These are phyloP conservation scores for Fusarium anguioides DNA, from an alignment of 2,329 filamentous ascomycete species.

Conservation along the genomic window DNA sequence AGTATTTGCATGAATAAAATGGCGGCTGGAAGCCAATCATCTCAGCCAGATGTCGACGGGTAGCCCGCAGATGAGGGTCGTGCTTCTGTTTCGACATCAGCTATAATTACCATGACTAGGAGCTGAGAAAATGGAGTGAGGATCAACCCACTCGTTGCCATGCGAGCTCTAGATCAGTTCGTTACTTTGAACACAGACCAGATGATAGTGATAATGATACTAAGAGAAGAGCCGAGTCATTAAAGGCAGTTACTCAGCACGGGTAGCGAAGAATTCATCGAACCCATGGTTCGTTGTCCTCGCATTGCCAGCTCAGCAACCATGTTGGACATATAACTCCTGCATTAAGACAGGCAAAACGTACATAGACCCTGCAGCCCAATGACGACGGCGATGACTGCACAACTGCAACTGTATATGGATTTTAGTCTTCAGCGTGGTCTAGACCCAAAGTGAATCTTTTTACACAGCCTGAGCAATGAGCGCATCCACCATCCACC, in stretches of 20 bases:
- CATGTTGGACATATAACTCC: conserved; percentile 32
- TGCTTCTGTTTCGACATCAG: conserved; percentile 46
- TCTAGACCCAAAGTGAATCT: not conserved
- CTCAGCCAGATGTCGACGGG: conserved; percentile 14
- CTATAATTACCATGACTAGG: conserved; percentile 26
- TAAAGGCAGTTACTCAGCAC: not conserved
- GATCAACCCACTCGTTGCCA: conserved; percentile 19
- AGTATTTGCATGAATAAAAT: conserved; percentile 42
- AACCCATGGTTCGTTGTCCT: conserved; percentile 3
- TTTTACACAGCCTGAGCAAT: conserved; percentile 6
- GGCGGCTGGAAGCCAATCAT: conserved; percentile 33
- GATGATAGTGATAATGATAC: not conserved
- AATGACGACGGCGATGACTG: conserved; percentile 21
- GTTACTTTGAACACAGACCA: conserved; percentile 18
- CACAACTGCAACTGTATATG: not conserved
- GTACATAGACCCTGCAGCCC: conserved; percentile 6
- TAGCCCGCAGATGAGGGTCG: conserved; percentile 25
- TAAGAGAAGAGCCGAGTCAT: too few relatives aligned
- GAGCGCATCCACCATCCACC: too few relatives aligned
- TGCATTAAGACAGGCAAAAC: conserved; percentile 25
- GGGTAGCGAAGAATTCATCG: not conserved
- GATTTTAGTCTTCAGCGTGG: not conserved
- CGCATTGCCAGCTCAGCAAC: conserved; percentile 38
- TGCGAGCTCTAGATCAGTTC: conserved; percentile 21
- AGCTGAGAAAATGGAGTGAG: conserved; percentile 22